phyloP scores from a whole-genome alignment of 148 eudicot genomes.

The Chenopodium suecicum region DNA sequence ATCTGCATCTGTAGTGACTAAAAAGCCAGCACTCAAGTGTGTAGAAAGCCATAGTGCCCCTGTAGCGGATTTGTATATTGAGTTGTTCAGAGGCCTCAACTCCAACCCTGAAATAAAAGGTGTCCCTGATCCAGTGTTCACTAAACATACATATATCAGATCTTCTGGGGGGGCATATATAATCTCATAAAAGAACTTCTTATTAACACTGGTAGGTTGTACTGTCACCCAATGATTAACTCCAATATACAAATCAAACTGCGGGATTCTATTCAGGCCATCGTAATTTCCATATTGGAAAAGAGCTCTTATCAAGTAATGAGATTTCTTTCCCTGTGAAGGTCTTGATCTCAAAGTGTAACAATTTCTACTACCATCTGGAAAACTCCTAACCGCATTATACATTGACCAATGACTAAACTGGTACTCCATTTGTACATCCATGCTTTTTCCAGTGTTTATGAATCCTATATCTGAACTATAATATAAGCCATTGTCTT shows the following conservation, averaged over 20 bases:
- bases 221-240: neutral
- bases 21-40: neutral
- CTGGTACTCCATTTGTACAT: neutral
- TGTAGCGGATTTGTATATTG: neutral
- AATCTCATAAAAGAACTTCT: neutral
- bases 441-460: conserved; percentile 5
- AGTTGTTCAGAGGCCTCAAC: conserved; percentile 16
- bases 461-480: neutral
- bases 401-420: neutral
- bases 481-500: neutral
- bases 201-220: accelerated
- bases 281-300: conserved; percentile 24
- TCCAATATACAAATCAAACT: conserved; percentile 19
- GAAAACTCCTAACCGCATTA: conserved; percentile 21
- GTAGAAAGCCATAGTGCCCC: neutral
- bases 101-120: conserved; percentile 20
- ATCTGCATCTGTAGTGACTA: no score
- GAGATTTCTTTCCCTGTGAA: neutral
- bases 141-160: conserved; percentile 13
- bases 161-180: neutral
- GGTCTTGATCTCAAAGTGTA: conserved; percentile 26
- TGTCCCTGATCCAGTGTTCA: conserved; percentile 3
- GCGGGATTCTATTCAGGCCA: neutral
- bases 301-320: conserved; percentile 10
- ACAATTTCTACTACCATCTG: conserved; percentile 17